These are phyloP conservation scores for Skeletonema grethae DNA, from an alignment of 108 stramenopile genomes.

Conservation along the genomic window DNA sequence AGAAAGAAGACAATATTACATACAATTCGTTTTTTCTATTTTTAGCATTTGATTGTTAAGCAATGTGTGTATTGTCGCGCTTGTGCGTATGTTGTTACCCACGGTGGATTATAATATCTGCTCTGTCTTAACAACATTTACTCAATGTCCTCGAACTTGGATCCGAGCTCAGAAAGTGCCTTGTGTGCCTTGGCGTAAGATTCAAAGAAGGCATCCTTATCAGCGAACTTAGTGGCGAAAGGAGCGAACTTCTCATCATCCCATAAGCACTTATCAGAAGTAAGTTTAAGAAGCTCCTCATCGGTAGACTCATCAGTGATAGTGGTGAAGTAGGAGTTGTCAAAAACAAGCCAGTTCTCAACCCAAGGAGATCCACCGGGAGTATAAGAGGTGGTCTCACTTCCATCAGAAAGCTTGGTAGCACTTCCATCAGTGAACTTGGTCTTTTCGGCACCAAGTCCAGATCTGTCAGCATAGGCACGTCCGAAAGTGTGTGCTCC, in stretches of 20 bases:
- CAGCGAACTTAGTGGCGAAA: slow-evolving; percentile 82
- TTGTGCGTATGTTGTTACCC: background rate
- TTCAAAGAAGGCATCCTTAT: slow-evolving; percentile 90
- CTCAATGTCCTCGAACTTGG: slow-evolving; percentile 73
- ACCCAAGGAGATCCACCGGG: slow-evolving; percentile 91
- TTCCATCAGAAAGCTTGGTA: slow-evolving; percentile 81
- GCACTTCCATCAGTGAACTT: slow-evolving; percentile 92
- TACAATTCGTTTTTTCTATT: background rate
- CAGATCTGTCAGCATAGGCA: slow-evolving; percentile 81
- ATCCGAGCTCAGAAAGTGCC: slow-evolving; percentile 90
- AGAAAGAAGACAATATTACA: background rate
- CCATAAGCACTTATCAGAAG: slow-evolving; percentile 76
- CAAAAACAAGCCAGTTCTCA: slow-evolving; percentile 72
- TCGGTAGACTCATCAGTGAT: slow-evolving; percentile 55
- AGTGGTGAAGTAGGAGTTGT: slow-evolving; percentile 87
- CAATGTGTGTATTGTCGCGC: background rate
- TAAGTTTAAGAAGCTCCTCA: slow-evolving; percentile 76
- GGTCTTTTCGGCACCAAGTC: slow-evolving; percentile 85
- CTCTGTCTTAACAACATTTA: slow-evolving; percentile 20
- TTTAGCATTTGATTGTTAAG: background rate
- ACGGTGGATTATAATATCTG: background rate
- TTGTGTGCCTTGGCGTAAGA: slow-evolving; percentile 92
- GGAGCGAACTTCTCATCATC: slow-evolving; percentile 69
- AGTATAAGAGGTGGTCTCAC: slow-evolving; percentile 79
- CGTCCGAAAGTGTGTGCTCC: slow-evolving; percentile 95